Conservation (phyloP, 2,329 filamentous ascomycete genomes). For the Diaporthe batatas region DNA sequence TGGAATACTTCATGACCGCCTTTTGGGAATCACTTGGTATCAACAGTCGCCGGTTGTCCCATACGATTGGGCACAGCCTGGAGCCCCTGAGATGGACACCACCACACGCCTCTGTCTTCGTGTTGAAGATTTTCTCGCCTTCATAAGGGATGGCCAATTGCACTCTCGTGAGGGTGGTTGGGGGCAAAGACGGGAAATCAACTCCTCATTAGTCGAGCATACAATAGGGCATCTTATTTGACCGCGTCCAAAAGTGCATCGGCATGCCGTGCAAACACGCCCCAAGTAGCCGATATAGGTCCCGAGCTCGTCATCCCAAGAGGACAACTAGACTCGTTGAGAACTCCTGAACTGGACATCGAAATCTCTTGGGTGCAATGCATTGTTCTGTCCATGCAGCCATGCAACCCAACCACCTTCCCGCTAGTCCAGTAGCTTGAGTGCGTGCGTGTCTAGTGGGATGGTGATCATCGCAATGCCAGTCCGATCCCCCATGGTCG, state of each 20-base stretch:
- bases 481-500: conserved; percentile 10
- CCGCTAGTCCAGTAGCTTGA: neutral
- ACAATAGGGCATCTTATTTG: neutral
- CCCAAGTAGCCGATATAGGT: neutral
- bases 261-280: neutral
- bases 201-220: neutral
- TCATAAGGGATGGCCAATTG: neutral
- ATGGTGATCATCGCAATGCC: neutral
- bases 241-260: neutral
- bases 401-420: neutral
- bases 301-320: neutral
- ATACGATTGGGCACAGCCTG: no score
- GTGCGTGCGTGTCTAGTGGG: neutral
- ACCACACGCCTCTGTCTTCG: neutral
- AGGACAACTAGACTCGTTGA: neutral
- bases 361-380: neutral
- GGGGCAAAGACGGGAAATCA: neutral
- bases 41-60: neutral
- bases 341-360: neutral
- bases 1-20: no score
- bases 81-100: neutral
- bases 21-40: neutral
- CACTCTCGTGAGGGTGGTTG: neutral
- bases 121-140: neutral
- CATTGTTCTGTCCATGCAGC: neutral